Evolutionary conservation across 2,329 filamentous ascomycete genomes (phyloP), one percentile per base, ranked within the genome.

Genomic region (Pseudovirgaria hyperparasitica): DNA sequence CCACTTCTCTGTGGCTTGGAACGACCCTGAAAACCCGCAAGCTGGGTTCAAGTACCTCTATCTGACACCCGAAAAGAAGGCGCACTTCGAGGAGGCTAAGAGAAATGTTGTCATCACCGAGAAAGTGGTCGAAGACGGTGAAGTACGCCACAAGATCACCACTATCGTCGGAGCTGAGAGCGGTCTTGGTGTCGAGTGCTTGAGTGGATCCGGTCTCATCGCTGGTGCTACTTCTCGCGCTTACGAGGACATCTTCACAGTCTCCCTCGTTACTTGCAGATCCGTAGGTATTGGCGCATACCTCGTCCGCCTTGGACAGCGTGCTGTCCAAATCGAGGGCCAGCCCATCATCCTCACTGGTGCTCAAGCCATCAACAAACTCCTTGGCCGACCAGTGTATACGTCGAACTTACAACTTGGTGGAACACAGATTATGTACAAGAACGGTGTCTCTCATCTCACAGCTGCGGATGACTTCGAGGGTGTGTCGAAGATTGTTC

Each of bases 391-490:
- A 43, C 90, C 98, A 60, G 87, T 98, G 16, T 98, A 98, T 65
- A 94, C 90, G 14, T 96, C 90, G 34, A 98, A 98, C 70, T 63
- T 98, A 50, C 90, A 98, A 67, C 82, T 98, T 39, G 90, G 90
- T 75, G 90, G 90, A 45, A 98, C 90, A n/a, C 90, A 98, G 62
- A 98, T 98, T 70, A 98, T 98, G 90, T 96, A 98, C 74, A 86
- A 82, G 64, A 98, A 98, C 55, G 90, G 90, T 73, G 90, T 98
- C 22, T 96, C 90, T 13, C 90, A 98, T 66, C 87, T 96, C 82
- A 94, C 87, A 41, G 90, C 90, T 47, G 81, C 79, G 43, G 87
- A 98, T 49, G 90, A 98, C 63, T 96, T 98, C 46, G 86, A 87
- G 48, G 90, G 90, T 72, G 82, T 98, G 13, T 85, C 82, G 47